Evolutionary conservation across 352 stramenopile species (phyloP).

Genomic region (Globisporangium recalcitrans): DNA sequence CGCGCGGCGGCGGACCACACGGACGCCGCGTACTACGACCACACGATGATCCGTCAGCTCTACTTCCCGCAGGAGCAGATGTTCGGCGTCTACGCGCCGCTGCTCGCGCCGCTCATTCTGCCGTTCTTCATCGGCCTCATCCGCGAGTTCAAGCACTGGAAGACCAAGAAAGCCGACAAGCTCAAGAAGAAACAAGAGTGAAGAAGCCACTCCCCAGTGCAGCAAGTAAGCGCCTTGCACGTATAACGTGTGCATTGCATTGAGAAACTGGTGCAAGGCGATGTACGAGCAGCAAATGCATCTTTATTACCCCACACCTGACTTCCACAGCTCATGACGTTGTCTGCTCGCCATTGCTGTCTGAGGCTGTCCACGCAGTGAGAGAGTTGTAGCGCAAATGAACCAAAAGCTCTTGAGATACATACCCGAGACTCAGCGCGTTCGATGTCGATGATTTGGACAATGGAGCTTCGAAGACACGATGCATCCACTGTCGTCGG

Average conservation of each 20-base stretch:
- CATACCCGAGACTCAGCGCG: too few relatives aligned
- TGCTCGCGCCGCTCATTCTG: conserved; percentile 55
- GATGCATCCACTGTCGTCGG: too few relatives aligned
- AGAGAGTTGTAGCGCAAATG: neutral
- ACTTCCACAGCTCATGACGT: too few relatives aligned
- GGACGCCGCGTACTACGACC: conserved; percentile 57
- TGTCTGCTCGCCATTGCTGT: too few relatives aligned
- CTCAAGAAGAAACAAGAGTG: conserved; percentile 4
- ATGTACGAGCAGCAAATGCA: neutral
- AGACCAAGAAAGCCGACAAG: conserved; percentile 24
- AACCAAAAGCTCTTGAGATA: too few relatives aligned
- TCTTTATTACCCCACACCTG: neutral
- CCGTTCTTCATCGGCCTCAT: conserved; percentile 53
- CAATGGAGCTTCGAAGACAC: too few relatives aligned
- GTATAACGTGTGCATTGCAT: neutral
- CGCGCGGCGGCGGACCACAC: conserved; percentile 44
- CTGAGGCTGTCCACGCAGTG: neutral
- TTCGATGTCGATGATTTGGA: too few relatives aligned
- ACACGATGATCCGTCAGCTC: conserved; percentile 68
- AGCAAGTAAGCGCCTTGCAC: neutral
- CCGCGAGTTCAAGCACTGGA: conserved; percentile 46
- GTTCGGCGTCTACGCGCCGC: conserved; percentile 54
- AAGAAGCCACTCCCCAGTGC: neutral
- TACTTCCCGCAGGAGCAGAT: conserved; percentile 73
- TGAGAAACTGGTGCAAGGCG: neutral